These are phyloP conservation scores for Hanseniaspora mollemarum DNA, from an alignment of 805 yeast genomes.

Conservation along the genomic window DNA sequence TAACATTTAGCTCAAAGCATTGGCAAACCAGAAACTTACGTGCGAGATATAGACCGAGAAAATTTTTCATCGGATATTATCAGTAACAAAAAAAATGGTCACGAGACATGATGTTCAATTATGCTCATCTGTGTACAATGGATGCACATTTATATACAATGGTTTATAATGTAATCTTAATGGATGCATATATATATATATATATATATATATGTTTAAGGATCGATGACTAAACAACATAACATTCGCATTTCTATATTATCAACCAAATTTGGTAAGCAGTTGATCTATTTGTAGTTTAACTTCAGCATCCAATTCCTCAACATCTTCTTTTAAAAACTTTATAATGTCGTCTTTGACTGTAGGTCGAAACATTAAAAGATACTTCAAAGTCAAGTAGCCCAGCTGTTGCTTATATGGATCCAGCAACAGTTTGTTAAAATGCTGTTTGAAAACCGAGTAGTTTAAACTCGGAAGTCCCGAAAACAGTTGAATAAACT, in stretches of 20 bases:
- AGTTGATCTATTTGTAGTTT: conserved; percentile 14
- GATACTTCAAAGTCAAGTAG: conserved; percentile 64
- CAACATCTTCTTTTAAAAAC: conserved; percentile 23
- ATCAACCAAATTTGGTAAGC: not conserved
- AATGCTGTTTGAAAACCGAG: conserved; percentile 35
- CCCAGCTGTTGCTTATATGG: conserved; percentile 77
- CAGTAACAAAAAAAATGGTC: too few species aligned
- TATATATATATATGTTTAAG: too few species aligned
- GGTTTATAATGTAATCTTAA: too few species aligned
- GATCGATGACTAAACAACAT: not conserved
- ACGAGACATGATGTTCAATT: too few species aligned
- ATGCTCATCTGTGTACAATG: too few species aligned
- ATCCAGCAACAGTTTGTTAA: conserved; percentile 63
- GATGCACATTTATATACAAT: too few species aligned
- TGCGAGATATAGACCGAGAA: too few species aligned
- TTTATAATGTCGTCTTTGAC: conserved; percentile 36
- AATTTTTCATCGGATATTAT: too few species aligned
- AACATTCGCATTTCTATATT: not conserved
- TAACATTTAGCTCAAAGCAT: too few species aligned
- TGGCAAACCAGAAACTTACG: too few species aligned
- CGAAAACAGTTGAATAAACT: conserved; percentile 69
- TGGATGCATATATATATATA: too few species aligned
- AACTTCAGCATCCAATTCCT: conserved; percentile 19
- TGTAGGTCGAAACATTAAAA: conserved; percentile 87
- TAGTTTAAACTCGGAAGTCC: conserved; percentile 69